Conservation (phyloP, 169 alveolate genomes). For the Plasmodium yoelii region DNA sequence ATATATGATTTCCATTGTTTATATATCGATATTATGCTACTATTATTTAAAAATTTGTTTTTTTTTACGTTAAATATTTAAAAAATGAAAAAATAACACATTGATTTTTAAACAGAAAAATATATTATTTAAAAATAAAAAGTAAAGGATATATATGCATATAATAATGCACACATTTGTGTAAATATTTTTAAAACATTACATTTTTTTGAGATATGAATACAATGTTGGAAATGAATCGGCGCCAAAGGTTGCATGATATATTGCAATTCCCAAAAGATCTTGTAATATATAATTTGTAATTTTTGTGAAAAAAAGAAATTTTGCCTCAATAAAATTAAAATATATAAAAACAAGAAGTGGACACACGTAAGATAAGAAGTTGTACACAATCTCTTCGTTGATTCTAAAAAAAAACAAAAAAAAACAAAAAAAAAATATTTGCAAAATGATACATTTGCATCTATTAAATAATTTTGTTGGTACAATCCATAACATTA, state of each 20-base stretch:
- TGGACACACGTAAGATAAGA: slow-evolving; percentile 63
- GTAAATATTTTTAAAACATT: not conserved
- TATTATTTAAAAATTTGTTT: no score
- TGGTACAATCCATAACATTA: no score
- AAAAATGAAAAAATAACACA: no score
- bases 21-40: no score
- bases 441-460: no score
- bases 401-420: slow-evolving; percentile 46
- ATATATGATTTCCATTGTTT: no score
- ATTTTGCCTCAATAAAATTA: slow-evolving; percentile 64
- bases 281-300: slow-evolving; percentile 38
- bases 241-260: slow-evolving; percentile 58
- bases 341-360: slow-evolving; percentile 66
- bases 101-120: no score
- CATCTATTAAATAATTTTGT: no score
- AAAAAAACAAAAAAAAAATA: not conserved
- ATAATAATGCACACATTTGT: not conserved
- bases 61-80: no score
- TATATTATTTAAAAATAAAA: no score
- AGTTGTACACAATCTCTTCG: slow-evolving; percentile 72
- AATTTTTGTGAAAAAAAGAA: slow-evolving; percentile 58
- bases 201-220: slow-evolving; percentile 50
- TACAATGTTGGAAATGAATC: slow-evolving; percentile 53
- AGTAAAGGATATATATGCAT: not conserved
- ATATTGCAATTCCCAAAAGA: slow-evolving; percentile 38